These are phyloP conservation scores for Meripilus lineatus DNA, from an alignment of 1,284 basidiomycete genomes.

Conservation along the genomic window DNA sequence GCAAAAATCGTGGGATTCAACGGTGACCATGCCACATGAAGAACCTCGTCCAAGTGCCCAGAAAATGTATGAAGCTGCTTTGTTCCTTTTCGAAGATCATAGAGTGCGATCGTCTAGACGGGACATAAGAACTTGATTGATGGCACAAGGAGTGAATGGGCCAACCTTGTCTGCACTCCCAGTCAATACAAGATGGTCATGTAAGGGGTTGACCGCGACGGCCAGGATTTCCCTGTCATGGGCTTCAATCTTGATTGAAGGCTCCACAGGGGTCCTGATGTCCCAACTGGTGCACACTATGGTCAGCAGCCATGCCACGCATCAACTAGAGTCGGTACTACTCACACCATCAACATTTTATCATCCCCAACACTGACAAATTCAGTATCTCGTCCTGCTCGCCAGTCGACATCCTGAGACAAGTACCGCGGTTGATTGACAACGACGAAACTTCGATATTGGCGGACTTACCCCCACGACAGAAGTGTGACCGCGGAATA, in stretches of 20 bases:
- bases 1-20: slow-evolving; percentile 89
- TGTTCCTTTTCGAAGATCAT: slow-evolving; percentile 83
- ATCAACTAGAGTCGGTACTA: not conserved
- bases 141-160: not conserved
- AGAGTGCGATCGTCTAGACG: slow-evolving; percentile 78
- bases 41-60: slow-evolving; percentile 91
- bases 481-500: slow-evolving; percentile 86
- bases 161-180: slow-evolving; percentile 90
- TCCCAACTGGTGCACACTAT: slow-evolving; percentile 72
- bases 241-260: slow-evolving; percentile 75
- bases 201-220: slow-evolving; percentile 85
- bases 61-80: slow-evolving; percentile 89
- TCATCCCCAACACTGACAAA: slow-evolving; percentile 99
- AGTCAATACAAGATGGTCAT: slow-evolving; percentile 84
- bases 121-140: not conserved
- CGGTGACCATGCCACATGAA: slow-evolving; percentile 94
- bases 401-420: slow-evolving; percentile 93
- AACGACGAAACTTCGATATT: not conserved
- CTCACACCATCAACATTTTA: slow-evolving; percentile 85
- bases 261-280: slow-evolving; percentile 68
- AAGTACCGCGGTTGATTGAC: slow-evolving; percentile 4
- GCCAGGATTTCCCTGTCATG: slow-evolving; percentile 91
- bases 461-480: slow-evolving; percentile 75
- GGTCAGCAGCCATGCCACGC: too few species aligned
- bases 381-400: slow-evolving; percentile 76